Base-by-base conservation (phyloP, 257 asterid genomes). In the Salvia hispanica region DNA sequence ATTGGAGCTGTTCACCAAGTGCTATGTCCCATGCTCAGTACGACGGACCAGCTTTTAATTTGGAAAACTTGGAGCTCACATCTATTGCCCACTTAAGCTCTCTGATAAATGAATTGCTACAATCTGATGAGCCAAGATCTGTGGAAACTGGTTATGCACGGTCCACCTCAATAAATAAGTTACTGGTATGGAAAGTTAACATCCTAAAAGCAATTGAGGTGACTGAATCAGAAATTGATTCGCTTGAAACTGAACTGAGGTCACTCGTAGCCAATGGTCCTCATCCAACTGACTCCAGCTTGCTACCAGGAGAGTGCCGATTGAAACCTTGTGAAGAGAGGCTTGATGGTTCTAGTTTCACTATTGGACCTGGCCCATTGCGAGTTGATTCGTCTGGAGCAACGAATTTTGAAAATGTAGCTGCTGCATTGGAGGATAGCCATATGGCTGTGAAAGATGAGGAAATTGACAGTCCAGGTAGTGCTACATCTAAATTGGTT, bases 151-250 rank as follows among this genome's bases (percentile, higher is more conserved):
- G 85, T 67, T 85, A 74, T 76, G 84, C 72, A 67, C 81, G 79
- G 69, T 64, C 88, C 61, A 77, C 91, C 66, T 87, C 91, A 39
- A 74, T 82, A 80, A 89, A 81, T 72, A 91, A 91, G 80, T 74
- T 94, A 85, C 42, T 80, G 61, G 78, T 84, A 28, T 89, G 84
- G 95, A 95, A 86, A 82, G 85, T 69, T 70, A 84, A 83, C 67
- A 70, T 83, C 73, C 68, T 84, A 60, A 95, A 95, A 79, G 89
- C 86, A 12, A 65, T 95, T 67, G 99, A 88, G 84, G 77, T 72
- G 74, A 89, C 95, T 21, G 98, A 89, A 80, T 75, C 88, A 37
- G 96, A 89, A 80, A 84, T 91, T 77, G 99, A 95, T 80, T 79
- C 77, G 58, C 95, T 94, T 72, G 99, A 94, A 78, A 85, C 87